These are phyloP conservation scores for Aspergillus sergii DNA, from an alignment of 2,329 filamentous ascomycete species.

Conservation along the genomic window DNA sequence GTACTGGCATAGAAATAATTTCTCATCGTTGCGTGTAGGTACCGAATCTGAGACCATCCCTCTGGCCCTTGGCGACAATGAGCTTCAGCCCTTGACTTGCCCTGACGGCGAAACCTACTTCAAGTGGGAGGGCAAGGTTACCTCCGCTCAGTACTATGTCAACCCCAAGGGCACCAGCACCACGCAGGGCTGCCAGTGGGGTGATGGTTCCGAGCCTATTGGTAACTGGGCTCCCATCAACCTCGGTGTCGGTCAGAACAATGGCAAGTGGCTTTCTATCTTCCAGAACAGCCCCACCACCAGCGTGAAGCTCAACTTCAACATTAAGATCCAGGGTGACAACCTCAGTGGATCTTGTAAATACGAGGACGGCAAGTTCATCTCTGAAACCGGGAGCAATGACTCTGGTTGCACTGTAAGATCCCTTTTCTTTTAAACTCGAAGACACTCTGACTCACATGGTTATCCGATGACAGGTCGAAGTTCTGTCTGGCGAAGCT, in stretches of 20 bases:
- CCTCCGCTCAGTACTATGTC: constrained; percentile 95
- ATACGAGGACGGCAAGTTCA: constrained; percentile 67
- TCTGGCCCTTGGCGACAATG: constrained; percentile 63
- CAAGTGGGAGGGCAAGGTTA: constrained; percentile 71
- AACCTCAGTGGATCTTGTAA: constrained; percentile 62
- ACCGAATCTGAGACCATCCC: constrained; percentile 87
- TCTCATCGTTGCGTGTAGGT: constrained; percentile 37
- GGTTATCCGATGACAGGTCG: constrained; percentile 42
- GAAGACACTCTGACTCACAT: neutral
- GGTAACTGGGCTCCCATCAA: constrained; percentile 90
- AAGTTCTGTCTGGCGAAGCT: constrained; percentile 53
- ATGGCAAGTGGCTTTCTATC: constrained; percentile 78
- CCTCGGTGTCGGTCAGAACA: constrained; percentile 75
- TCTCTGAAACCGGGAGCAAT: constrained; percentile 51
- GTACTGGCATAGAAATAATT: neutral
- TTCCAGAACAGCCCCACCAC: constrained; percentile 83
- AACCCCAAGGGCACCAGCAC: constrained; percentile 74
- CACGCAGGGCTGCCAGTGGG: constrained; percentile 77
- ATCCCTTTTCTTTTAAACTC: constrained; percentile 23
- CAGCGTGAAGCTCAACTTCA: constrained; percentile 70
- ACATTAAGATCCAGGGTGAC: constrained; percentile 74
- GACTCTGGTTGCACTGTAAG: constrained; percentile 79
- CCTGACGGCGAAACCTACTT: constrained; percentile 74
- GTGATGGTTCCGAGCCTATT: constrained; percentile 57
- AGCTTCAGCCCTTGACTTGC: constrained; percentile 69